These are phyloP conservation scores for Candida adriatica DNA, from an alignment of 805 yeast genomes.

Conservation along the genomic window DNA sequence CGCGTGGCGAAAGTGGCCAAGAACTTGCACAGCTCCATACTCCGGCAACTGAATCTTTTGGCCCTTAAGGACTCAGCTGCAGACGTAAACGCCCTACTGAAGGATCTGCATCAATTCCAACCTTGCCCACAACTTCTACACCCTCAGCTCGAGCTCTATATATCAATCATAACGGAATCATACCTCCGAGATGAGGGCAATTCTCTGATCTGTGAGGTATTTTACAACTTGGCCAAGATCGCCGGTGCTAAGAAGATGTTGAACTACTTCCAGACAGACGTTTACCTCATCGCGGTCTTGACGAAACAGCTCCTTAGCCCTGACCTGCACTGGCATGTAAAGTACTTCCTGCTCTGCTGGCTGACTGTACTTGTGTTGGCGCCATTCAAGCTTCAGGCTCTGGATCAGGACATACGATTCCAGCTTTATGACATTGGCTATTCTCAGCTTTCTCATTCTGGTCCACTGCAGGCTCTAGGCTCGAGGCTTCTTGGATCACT, in stretches of 20 bases:
- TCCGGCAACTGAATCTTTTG: not conserved
- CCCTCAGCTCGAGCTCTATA: constrained; percentile 22
- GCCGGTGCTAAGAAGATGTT: constrained; percentile 57
- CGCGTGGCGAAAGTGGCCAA: constrained; percentile 15
- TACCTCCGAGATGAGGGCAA: constrained; percentile 22
- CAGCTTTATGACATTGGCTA: constrained; percentile 26
- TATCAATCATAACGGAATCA: constrained; percentile 5
- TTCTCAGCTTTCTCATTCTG: constrained; percentile 26
- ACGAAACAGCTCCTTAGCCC: constrained; percentile 19
- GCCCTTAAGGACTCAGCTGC: not conserved
- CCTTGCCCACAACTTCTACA: constrained; percentile 48
- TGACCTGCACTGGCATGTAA: constrained; percentile 36
- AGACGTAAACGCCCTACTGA: constrained; percentile 3
- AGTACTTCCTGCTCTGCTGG: constrained; percentile 59
- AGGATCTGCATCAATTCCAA: constrained; percentile 42
- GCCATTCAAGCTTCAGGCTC: constrained; percentile 56
- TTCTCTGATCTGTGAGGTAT: constrained; percentile 21
- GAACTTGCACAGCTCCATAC: constrained; percentile 5
- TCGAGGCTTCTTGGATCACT: constrained; percentile 26
- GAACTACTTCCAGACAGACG: constrained; percentile 55
- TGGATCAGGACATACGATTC: constrained; percentile 27
- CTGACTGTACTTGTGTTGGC: constrained; percentile 59
- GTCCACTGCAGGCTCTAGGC: constrained; percentile 30
- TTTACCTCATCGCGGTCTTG: constrained; percentile 39
- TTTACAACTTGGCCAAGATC: constrained; percentile 59